Conservation (phyloP, 73 alveolate genomes). For the Paramecium pentaurelia region DNA sequence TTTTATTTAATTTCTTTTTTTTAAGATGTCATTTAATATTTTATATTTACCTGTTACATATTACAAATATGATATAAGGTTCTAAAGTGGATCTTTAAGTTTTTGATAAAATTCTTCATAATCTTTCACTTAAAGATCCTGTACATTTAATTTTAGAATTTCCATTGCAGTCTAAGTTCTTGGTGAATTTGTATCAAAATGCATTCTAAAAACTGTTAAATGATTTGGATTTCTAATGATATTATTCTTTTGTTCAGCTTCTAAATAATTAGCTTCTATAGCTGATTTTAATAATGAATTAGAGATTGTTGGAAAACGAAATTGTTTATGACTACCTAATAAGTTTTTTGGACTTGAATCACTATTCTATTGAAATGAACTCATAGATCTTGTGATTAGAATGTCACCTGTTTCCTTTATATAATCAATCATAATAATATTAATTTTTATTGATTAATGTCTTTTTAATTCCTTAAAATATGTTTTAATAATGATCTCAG, state of each 20-base stretch:
- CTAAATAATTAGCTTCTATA: not conserved
- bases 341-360: not conserved
- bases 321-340: not conserved
- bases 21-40: not conserved
- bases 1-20: not conserved
- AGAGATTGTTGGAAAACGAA: not conserved
- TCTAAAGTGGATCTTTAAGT: not conserved
- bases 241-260: not conserved
- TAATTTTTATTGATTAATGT: slow-evolving; percentile 7
- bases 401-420: not conserved
- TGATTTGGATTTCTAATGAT: not conserved
- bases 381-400: not conserved
- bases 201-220: not conserved
- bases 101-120: not conserved
- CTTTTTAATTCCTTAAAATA: not conserved
- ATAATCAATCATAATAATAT: not conserved
- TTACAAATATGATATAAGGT: not conserved
- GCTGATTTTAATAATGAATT: not conserved
- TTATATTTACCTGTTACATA: not conserved
- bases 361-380: not conserved
- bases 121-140: not conserved
- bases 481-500: not conserved
- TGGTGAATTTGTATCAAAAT: not conserved
- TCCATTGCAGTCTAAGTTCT: not conserved
- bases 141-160: not conserved